Evolutionary conservation across 23 red algal species (phyloP).

Genomic region (Gracilariopsis chorda): DNA sequence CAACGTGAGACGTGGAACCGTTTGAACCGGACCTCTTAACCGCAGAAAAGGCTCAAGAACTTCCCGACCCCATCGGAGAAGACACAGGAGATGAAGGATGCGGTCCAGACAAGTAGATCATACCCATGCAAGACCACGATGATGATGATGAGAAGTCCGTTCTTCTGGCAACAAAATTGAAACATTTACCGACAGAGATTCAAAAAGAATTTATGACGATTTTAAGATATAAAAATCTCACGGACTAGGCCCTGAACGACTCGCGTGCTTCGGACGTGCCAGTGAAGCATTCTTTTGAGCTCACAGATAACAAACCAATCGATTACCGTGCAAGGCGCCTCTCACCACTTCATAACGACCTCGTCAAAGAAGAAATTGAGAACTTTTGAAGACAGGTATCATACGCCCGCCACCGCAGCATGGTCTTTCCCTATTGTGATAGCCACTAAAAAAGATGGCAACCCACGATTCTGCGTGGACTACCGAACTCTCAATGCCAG

Average conservation of each 20-base stretch:
- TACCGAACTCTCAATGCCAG: not conserved
- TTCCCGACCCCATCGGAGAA: not conserved
- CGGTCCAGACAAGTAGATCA: too few relatives aligned
- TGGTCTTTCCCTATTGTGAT: conserved; percentile 26
- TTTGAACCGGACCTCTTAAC: too few relatives aligned
- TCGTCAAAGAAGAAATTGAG: not conserved
- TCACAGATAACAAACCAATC: not conserved
- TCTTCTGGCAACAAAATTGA: not conserved
- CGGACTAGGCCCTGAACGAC: too few relatives aligned
- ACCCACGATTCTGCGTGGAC: conserved; percentile 6
- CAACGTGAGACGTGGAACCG: too few relatives aligned
- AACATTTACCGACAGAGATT: not conserved
- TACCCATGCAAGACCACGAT: not conserved
- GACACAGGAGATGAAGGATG: not conserved
- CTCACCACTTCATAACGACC: not conserved
- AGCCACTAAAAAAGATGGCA: conserved; percentile 27
- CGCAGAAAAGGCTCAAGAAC: not conserved
- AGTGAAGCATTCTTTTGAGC: not conserved
- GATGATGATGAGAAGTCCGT: not conserved
- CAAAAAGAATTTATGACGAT: too few relatives aligned
- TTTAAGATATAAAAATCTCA: too few relatives aligned
- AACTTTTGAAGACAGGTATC: not conserved
- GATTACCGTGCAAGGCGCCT: not conserved
- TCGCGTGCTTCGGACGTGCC: not conserved
- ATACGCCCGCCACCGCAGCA: not conserved